Evolutionary conservation across 2,329 filamentous ascomycete genomes (phyloP).

Genomic region (Aspergillus fijiensis): DNA sequence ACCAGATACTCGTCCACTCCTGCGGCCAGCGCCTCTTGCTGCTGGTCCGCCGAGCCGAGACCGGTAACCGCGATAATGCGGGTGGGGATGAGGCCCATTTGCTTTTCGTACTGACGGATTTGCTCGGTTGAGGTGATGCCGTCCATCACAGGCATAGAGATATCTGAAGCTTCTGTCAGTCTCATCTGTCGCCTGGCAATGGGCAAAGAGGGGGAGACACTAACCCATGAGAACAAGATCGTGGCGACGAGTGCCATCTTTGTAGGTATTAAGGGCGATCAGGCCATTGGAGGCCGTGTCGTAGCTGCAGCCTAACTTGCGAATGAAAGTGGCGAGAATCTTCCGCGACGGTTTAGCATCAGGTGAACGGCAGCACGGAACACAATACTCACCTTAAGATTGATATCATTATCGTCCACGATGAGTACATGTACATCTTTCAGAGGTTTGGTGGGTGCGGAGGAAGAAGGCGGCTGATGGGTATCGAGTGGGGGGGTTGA

Average conservation of each 20-base stretch:
- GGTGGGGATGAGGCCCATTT: slow-evolving; percentile 19
- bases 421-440: slow-evolving; percentile 30
- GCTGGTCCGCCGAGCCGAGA: slow-evolving; percentile 27
- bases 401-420: slow-evolving; percentile 44
- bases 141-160: slow-evolving; percentile 46
- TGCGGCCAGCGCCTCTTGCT: slow-evolving; percentile 25
- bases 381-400: slow-evolving; percentile 28
- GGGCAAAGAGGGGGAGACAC: not conserved
- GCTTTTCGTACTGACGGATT: slow-evolving; percentile 37
- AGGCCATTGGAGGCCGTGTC: slow-evolving; percentile 39
- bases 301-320: slow-evolving; percentile 35
- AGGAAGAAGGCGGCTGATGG: not conserved
- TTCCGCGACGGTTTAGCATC: slow-evolving; percentile 3
- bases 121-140: slow-evolving; percentile 42
- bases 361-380: too few relatives aligned
- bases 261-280: slow-evolving; percentile 38
- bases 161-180: slow-evolving; percentile 27
- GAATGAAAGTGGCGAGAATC: slow-evolving; percentile 38
- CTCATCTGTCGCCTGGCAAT: too few relatives aligned
- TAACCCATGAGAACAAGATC: slow-evolving; percentile 36
- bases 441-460: not conserved
- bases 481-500: not conserved
- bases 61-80: slow-evolving; percentile 30
- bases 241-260: slow-evolving; percentile 25
- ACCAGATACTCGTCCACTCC: slow-evolving; percentile 29